Base-by-base conservation (phyloP, 2,329 filamentous ascomycete genomes). In the Fusarium brevicatenulatum region DNA sequence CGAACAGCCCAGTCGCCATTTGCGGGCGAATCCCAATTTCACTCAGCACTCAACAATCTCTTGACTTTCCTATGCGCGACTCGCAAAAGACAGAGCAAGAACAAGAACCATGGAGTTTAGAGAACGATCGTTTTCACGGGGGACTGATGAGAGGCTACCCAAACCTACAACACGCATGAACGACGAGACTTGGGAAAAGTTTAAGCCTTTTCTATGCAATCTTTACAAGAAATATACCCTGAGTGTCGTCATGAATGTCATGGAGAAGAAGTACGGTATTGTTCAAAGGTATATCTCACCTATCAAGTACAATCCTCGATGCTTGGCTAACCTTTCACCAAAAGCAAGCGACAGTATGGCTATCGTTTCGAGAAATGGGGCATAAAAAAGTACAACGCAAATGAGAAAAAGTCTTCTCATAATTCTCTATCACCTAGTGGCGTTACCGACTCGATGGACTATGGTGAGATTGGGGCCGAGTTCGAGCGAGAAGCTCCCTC, bases 341-440 rank as follows among this genome's bases (percentile, higher is more conserved):
- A 39, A 39, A 81, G 79, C 25, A 78, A 78, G 46, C 78, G 80
- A 7, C 80, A 81, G 39, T 77, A 77, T 53, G 75, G 78, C 19
- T 80, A 81, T 52, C 72, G 75, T 21, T 73, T 81, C 18, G 71
- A 78, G 25, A 76, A 77, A 44, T 79, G 78, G 74, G 62, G 57
- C 10, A 55, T 76, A 25, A 72, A 39, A 43, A 81, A 81, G 47
- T 81, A 81, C 54, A 70, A 69, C 30, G 49, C 66, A 7, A 49
- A 39, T 39, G 76, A 77, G 8, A 76, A 77, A 58, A 70, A 58
- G 47, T 25, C 43, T 21, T 34, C 49, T 28, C 54, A 43, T 32
- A 55, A 50, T 28, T 44, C 58, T 9, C 42, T 68, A 9, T 21
- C 58, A 39, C 34, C 59, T 28, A 23, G 64, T 18, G 66, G 56